Conservation (phyloP, 768 basidiomycete genomes). For the Pisolithus orientalis region DNA sequence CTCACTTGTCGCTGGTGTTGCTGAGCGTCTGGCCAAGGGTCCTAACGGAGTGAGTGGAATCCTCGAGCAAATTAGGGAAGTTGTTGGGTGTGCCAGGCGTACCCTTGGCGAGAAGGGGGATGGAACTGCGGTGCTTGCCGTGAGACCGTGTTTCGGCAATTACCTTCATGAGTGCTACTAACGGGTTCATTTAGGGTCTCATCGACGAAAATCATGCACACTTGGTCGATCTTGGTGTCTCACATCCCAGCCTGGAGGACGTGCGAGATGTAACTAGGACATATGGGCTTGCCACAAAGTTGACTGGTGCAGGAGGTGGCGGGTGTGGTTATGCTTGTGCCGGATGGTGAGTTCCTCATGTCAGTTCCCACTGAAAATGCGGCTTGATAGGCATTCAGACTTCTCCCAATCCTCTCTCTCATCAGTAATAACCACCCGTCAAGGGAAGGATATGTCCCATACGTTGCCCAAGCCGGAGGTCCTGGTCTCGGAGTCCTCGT, state of each 20-base stretch:
- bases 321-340: constrained; percentile 97
- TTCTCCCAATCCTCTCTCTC: constrained; percentile 56
- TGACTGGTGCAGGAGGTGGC: constrained; percentile 97
- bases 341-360: constrained; percentile 69
- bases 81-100: constrained; percentile 76
- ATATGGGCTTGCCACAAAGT: constrained; percentile 78
- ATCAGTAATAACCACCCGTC: constrained; percentile 53
- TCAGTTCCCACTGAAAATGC: neutral
- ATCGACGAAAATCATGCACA: constrained; percentile 88
- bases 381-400: constrained; percentile 38
- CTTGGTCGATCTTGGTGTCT: constrained; percentile 81
- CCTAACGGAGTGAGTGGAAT: constrained; percentile 80
- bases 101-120: constrained; percentile 52
- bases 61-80: constrained; percentile 73
- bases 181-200: constrained; percentile 45
- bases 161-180: constrained; percentile 2
- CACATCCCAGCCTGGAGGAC: constrained; percentile 80
- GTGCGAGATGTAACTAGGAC: constrained; percentile 69
- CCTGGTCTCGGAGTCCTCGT: constrained; percentile 85
- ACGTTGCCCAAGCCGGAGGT: constrained; percentile 91
- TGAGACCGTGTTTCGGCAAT: constrained; percentile 34
- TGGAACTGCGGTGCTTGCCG: constrained; percentile 34
- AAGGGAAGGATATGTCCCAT: constrained; percentile 34
- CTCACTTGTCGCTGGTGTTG: constrained; percentile 86
- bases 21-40: constrained; percentile 66